Base-by-base conservation (phyloP, 2,329 filamentous ascomycete genomes). In the Diaporthe humulicola region DNA sequence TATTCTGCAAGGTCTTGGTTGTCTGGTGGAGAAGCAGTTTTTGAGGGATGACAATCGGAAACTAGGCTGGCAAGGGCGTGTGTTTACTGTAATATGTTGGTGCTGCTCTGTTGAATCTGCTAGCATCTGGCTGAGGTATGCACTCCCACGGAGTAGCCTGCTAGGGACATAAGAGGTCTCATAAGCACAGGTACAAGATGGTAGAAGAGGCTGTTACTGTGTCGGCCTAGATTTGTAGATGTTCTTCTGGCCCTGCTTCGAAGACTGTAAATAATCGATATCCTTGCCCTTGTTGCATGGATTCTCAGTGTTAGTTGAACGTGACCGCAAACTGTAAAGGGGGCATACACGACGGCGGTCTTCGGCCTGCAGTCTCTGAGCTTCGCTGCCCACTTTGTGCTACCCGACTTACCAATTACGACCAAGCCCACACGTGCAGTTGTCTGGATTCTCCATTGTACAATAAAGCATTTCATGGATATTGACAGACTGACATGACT, bases 51-150 rank as follows among this genome's bases (percentile, higher is more conserved):
- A n/a, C 3, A 25, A 8, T 15, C 60, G 61, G 61, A 70, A 10
- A 66, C 19, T 14, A 28, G 61, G 61, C 4, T 22, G 57, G 52
- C 9, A 17, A 14, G 54, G 45, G 40, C 22, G 28, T 28, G 2
- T 54, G 1, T 28, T 61, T 36, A 61, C 54, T 25, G 25, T 22
- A 10, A 5, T 70, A n/a, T 50, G 42, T 14, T 73, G 72, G 72
- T 22, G 25, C 10, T 70, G 12, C 38, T 70, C 72, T 36, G 54
- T 73, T 15, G 72, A 73, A 38, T 60, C 64, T 14, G 72, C 72
- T 14, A 70, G 64, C 33, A 73, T 70, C 19, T 73, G 61, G 72
- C 19, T 70, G 54, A 60, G 72, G 42, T 73, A 73, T 56, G 38
- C 72, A 42, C 25, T 73, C 33, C 52, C 72, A 48, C 64, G 64